Conservation (phyloP, 768 basidiomycete species). For the Asterophora parasitica region DNA sequence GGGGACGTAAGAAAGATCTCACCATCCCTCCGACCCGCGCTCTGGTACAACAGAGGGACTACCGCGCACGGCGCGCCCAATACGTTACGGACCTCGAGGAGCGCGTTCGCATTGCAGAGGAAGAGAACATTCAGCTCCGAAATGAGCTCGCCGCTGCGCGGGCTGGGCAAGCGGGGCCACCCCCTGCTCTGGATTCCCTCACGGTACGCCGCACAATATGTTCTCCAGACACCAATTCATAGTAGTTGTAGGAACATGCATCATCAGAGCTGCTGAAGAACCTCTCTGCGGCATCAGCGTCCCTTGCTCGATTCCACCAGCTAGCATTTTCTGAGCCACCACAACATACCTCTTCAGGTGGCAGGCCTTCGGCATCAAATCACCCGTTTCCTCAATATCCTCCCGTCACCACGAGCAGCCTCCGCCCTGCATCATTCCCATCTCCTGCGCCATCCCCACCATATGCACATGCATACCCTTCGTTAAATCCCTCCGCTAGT, state of each 20-base stretch:
- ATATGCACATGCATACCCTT: slow-evolving; percentile 6
- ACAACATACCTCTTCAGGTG: slow-evolving; percentile 8
- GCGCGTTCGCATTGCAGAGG: slow-evolving; percentile 47
- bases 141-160: slow-evolving; percentile 43
- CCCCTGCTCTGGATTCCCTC: slow-evolving; percentile 23
- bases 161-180: slow-evolving; percentile 30
- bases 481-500: slow-evolving; percentile 5
- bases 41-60: slow-evolving; percentile 60
- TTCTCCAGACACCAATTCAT: slow-evolving; percentile 9
- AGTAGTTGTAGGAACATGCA: slow-evolving; percentile 37
- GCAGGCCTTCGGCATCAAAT: slow-evolving; percentile 10
- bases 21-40: slow-evolving; percentile 56
- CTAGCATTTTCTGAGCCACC: slow-evolving; percentile 33
- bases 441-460: slow-evolving; percentile 23
- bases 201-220: slow-evolving; percentile 23
- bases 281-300: slow-evolving; percentile 41
- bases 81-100: slow-evolving; percentile 55
- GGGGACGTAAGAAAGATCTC: slow-evolving; percentile 62
- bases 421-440: slow-evolving; percentile 25
- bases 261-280: slow-evolving; percentile 49
- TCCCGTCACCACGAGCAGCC: slow-evolving; percentile 8
- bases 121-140: slow-evolving; percentile 47
- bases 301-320: slow-evolving; percentile 50
- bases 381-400: slow-evolving; percentile 6
- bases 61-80: slow-evolving; percentile 55